Evolutionary conservation across 2,329 filamentous ascomycete genomes (phyloP).

Genomic region (Cercospora nicotianae): DNA sequence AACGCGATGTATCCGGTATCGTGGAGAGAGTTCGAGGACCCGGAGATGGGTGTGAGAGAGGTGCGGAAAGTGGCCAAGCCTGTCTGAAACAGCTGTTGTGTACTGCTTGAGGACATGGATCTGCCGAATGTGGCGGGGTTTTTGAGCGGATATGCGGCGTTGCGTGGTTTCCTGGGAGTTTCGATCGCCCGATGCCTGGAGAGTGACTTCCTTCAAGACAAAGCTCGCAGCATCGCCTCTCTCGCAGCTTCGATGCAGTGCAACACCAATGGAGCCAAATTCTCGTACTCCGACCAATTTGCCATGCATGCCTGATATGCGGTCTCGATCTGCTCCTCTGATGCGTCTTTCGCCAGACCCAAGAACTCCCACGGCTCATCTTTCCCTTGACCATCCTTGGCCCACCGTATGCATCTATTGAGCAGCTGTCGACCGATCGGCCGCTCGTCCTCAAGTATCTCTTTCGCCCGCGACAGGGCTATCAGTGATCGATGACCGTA

Average conservation of each 20-base stretch:
- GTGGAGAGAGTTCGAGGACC: constrained; percentile 93
- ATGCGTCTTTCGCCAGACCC: background rate
- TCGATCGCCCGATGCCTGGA: background rate
- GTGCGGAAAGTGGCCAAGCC: constrained; percentile 91
- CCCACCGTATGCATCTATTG: background rate
- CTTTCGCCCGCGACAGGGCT: background rate
- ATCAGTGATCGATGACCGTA: background rate
- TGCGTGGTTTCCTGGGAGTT: background rate
- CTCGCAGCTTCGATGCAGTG: background rate
- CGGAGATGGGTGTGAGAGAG: constrained; percentile 73
- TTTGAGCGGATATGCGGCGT: background rate
- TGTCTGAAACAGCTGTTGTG: constrained; percentile 56
- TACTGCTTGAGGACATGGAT: background rate
- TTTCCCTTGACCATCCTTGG: background rate
- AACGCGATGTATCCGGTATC: constrained; percentile 90
- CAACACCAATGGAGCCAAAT: background rate
- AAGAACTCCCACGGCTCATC: background rate
- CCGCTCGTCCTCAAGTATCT: background rate
- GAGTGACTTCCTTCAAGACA: background rate
- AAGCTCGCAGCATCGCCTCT: background rate
- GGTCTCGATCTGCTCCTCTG: background rate
- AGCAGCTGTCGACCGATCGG: background rate
- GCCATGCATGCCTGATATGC: background rate
- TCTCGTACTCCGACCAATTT: background rate
- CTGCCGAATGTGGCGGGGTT: background rate